These are phyloP conservation scores for Wickerhamiella occidentalis DNA, from an alignment of 805 yeast species.

Conservation along the genomic window DNA sequence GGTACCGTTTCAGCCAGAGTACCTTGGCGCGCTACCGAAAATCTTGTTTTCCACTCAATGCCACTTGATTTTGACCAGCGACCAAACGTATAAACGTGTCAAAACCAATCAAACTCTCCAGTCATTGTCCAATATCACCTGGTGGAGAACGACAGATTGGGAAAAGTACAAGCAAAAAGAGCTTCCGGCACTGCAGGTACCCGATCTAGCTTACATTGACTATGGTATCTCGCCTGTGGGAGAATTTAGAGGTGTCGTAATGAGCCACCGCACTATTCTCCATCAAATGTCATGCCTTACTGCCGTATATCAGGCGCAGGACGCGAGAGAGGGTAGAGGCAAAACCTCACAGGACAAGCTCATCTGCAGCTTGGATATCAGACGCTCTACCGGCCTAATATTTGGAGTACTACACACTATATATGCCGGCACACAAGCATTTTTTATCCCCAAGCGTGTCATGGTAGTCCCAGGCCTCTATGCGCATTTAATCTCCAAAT, in stretches of 20 bases:
- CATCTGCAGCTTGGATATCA: conserved; percentile 51
- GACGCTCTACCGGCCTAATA: conserved; percentile 77
- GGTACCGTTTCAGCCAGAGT: conserved; percentile 73
- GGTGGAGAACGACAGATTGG: conserved; percentile 80
- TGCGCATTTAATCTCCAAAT: conserved; percentile 64
- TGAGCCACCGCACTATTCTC: conserved; percentile 75
- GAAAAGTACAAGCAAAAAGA: conserved; percentile 54
- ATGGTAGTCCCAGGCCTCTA: conserved; percentile 76
- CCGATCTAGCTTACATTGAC: conserved; percentile 87
- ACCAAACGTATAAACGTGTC: conserved; percentile 58
- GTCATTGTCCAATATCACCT: conserved; percentile 64
- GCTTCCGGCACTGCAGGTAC: conserved; percentile 55
- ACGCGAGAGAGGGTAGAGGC: conserved; percentile 30
- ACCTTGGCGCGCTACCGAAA: conserved; percentile 13
- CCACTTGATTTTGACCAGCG: conserved; percentile 70
- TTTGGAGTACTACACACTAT: conserved; percentile 70
- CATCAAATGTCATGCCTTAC: conserved; percentile 77
- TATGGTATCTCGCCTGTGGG: conserved; percentile 84
- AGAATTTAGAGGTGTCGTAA: conserved; percentile 82
- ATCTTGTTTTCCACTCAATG: conserved; percentile 49
- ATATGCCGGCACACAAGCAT: conserved; percentile 68
- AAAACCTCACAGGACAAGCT: conserved; percentile 34
- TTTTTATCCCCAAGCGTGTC: conserved; percentile 65
- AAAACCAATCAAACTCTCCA: conserved; percentile 45
- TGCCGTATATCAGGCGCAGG: conserved; percentile 43